phyloP scores from a whole-genome alignment of 2,329 filamentous ascomycete genomes.

The Oidium heveae region DNA sequence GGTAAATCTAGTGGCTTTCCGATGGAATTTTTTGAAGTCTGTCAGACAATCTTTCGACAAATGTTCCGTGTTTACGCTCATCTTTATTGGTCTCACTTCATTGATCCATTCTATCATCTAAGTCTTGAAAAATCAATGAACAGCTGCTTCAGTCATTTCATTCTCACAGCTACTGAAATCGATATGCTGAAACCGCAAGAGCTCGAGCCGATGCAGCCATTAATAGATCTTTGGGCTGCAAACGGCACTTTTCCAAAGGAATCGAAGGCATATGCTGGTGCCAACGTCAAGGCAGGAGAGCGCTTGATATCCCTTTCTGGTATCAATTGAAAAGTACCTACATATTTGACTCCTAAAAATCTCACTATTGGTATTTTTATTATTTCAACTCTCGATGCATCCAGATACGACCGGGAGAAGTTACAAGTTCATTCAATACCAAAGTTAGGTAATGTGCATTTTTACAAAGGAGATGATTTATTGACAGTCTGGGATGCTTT shows the following conservation, averaged over 20 bases:
- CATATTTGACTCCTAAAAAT: too few relatives aligned
- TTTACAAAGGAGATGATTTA: too few relatives aligned
- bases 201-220: conserved; percentile 81
- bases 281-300: conserved; percentile 34
- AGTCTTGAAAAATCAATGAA: conserved; percentile 62
- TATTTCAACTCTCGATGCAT: too few relatives aligned
- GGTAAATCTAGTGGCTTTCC: conserved; percentile 88
- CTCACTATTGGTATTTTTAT: too few relatives aligned
- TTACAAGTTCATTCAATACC: too few relatives aligned
- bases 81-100: conserved; percentile 89
- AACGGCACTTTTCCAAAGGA: conserved; percentile 70
- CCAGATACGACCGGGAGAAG: too few relatives aligned
- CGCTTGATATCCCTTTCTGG: conserved; percentile 20
- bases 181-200: conserved; percentile 73
- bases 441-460: too few relatives aligned
- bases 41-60: conserved; percentile 84
- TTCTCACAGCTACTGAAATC: conserved; percentile 54
- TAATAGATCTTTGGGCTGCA: conserved; percentile 77
- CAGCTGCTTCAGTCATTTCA: conserved; percentile 69
- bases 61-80: conserved; percentile 98
- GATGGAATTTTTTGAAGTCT: conserved; percentile 65
- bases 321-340: neutral
- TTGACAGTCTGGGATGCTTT: too few relatives aligned
- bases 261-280: conserved; percentile 39
- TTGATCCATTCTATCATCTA: conserved; percentile 61